These are phyloP conservation scores for Leucosporidium creatinivorum DNA, from an alignment of 768 basidiomycete species.

Conservation along the genomic window DNA sequence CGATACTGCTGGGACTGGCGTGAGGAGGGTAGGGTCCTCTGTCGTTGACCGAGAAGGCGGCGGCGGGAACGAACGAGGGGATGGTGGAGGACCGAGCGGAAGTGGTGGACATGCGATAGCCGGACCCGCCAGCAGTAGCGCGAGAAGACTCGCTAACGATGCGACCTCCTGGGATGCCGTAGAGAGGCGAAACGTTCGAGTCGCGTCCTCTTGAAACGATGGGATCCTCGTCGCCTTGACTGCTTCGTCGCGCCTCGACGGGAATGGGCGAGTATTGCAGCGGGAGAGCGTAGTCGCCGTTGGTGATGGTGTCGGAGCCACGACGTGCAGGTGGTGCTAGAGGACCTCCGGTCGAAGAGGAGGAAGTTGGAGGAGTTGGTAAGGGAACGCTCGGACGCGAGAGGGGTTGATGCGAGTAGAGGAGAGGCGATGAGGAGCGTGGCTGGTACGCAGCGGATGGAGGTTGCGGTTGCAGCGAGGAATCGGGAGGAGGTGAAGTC, in stretches of 20 bases:
- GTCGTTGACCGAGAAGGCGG: conserved; percentile 12
- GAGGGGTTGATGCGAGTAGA: no score
- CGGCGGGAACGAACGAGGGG: conserved; percentile 9
- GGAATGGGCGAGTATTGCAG: background rate
- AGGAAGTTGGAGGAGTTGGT: no score
- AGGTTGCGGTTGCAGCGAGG: no score
- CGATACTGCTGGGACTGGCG: background rate
- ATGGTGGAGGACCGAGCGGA: background rate
- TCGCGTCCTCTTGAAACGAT: background rate
- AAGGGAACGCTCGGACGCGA: no score
- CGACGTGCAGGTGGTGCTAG: no score
- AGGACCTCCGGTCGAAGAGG: no score
- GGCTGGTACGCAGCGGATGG: no score
- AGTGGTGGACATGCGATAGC: background rate
- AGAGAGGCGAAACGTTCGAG: background rate
- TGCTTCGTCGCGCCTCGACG: background rate
- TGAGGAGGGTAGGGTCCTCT: conserved; percentile 24
- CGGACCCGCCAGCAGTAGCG: background rate
- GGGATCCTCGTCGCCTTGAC: background rate
- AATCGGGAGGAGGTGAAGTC: no score
- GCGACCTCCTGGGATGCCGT: background rate
- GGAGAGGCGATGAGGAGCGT: no score
- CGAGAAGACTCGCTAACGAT: background rate
- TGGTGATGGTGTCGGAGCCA: background rate
- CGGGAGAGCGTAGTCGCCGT: background rate